Percentiles rank a stretch among this genome's conserved stretches.
Conservation (phyloP, 192 early-diverging fungal species). For the Phlyctochytrium bullatum region DNA sequence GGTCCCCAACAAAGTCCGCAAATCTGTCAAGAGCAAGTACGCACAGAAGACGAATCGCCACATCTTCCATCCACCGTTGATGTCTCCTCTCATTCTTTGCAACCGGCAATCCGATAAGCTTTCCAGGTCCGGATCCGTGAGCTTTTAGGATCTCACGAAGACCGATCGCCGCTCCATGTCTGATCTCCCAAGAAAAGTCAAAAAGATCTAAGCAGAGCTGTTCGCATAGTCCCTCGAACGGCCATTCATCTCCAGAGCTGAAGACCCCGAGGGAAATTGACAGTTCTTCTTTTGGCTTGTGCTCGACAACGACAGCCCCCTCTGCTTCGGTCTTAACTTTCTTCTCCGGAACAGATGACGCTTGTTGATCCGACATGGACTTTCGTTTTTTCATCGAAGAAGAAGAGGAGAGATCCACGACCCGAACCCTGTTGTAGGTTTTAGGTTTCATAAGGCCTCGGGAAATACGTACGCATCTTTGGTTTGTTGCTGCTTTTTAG, state of each 20-base stretch:
- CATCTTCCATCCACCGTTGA: slow-evolving; percentile 80
- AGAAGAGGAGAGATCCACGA: slow-evolving; percentile 42
- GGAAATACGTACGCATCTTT: slow-evolving; percentile 30
- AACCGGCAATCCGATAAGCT: slow-evolving; percentile 49
- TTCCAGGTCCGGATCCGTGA: slow-evolving; percentile 83
- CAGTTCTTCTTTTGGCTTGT: slow-evolving; percentile 31
- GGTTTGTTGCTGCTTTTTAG: slow-evolving; percentile 71
- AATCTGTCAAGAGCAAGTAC: slow-evolving; percentile 95
- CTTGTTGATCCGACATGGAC: slow-evolving; percentile 1
- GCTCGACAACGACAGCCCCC: slow-evolving; percentile 27
- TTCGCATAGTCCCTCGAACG: slow-evolving; percentile 67
- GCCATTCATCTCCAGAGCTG: slow-evolving; percentile 63
- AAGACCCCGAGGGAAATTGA: slow-evolving; percentile 24
- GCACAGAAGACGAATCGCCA: slow-evolving; percentile 84
- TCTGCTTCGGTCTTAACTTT: not conserved
- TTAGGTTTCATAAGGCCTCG: slow-evolving; percentile 4
- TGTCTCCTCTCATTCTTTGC: slow-evolving; percentile 66
- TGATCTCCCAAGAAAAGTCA: slow-evolving; percentile 80
- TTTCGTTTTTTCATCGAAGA: slow-evolving; percentile 43
- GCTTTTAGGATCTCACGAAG: slow-evolving; percentile 82
- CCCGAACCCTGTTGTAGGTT: slow-evolving; percentile 32
- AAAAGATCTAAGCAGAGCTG: slow-evolving; percentile 72
- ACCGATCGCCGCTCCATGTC: slow-evolving; percentile 96
- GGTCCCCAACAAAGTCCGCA: slow-evolving; percentile 94
- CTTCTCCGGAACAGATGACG: not conserved